A percentile compares a stretch with the other conserved stretches of the same genome.
Evolutionary conservation across 2,329 filamentous ascomycete species (phyloP).

Genomic region (Cryphonectria naterciae): DNA sequence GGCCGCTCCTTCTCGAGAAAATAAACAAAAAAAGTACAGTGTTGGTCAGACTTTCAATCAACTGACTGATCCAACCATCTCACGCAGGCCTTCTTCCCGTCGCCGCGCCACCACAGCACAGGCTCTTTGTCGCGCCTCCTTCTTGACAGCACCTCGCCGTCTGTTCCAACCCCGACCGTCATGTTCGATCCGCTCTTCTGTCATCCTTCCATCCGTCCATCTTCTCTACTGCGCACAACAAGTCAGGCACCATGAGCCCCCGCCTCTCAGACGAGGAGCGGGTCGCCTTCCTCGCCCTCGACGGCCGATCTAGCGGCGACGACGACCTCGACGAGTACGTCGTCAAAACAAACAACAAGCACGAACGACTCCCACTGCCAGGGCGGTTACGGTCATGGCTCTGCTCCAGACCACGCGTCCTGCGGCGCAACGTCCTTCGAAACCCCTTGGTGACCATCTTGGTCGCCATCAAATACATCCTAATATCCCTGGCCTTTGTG

Average conservation of each 20-base stretch:
- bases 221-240: conserved; percentile 4
- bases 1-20: not conserved
- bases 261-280: conserved; percentile 25
- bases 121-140: not conserved
- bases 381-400: conserved; percentile 22
- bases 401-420: conserved; percentile 25
- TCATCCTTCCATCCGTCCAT: not conserved
- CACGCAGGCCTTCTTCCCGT: not conserved
- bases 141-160: not conserved
- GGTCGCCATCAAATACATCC: conserved; percentile 32
- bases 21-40: not conserved
- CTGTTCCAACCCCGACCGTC: not conserved
- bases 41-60: not conserved
- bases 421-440: conserved; percentile 25
- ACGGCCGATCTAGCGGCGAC: conserved; percentile 25
- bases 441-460: conserved; percentile 23
- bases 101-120: not conserved
- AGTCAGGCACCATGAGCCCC: conserved; percentile 20
- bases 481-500: conserved; percentile 39
- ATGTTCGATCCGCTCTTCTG: conserved; percentile 9
- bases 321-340: conserved; percentile 21
- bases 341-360: conserved; percentile 10
- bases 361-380: conserved; percentile 5
- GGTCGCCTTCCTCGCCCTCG: conserved; percentile 26
- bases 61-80: not conserved